Base-by-base conservation (phyloP, 75 land plant species). In the Picea glauca region DNA sequence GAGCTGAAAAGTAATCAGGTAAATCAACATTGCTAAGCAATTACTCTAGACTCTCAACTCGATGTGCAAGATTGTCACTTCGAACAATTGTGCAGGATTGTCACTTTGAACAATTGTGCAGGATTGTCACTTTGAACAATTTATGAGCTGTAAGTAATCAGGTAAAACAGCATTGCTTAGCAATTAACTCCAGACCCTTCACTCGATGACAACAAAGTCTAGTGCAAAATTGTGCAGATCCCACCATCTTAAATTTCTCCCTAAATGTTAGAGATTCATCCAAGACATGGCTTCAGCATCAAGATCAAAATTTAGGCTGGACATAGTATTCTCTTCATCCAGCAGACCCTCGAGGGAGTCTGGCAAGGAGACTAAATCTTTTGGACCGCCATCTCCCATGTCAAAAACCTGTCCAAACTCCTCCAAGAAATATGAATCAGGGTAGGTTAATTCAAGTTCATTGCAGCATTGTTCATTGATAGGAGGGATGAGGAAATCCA, bases 331-430 rank as follows among this genome's bases (percentile, higher is more conserved):
- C 2, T 75, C 59, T 30, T 58, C 60, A 57, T 58, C 59, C 38
- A 58, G 60, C 15, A 58, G 18, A 26, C 23, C 56, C 31, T 73
- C 76, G 58, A 75, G 60, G 59, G 59, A 57, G 18, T 75, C 76
- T 30, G 76, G 76, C 2, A 75, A 75, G n/a, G 60, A 30, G 1
- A 75, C 26, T 1, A 75, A 13, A 2, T 13, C 33, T 30, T 46
- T 26, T 14, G 58, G 32, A 57, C 33, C 23, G 13, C 9, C 60
- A 30, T 75, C 56, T 13, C 59, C 76, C 35, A 58, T 75, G 56
- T 75, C 76, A 58, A 57, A 75, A 30, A 56, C 76, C 31, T 75
- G 76, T 58, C 76, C 76, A 75, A 75, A 75, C 60, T 75, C 76
- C 6, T 75, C 56, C 59, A 75, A 58, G 7, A 75, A 54, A 58